Evolutionary conservation across 2,329 filamentous ascomycete species (phyloP), one percentile per base, ranked within the genome.

Genomic region (Calonectria pteridis): DNA sequence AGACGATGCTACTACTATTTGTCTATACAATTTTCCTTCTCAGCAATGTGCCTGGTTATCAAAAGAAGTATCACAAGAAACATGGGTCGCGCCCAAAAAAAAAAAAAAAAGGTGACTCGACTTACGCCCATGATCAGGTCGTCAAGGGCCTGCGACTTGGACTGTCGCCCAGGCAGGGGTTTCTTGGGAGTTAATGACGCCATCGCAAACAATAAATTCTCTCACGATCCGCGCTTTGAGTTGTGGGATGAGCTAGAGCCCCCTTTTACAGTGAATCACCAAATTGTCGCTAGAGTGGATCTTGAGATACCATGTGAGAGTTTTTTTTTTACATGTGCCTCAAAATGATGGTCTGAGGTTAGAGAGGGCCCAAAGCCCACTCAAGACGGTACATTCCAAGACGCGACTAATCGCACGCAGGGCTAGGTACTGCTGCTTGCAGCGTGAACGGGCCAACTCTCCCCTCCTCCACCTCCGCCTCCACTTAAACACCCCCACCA

Each of bases 1-100:
- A 98, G 20, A 96, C 93, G 78, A 98, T 98, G 81, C 94, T 97
- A 84, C 94, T 96, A 82, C 93, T 96, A 83, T 98, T 98, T 72
- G 95, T 98, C 91, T 94, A 40, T 29, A 40, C 29, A 18, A 28
- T 66, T 31, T 26, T 51, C 33, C n/a, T 40, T 40, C 23, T 72
- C 37, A 74, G 75, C 75, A 40, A 77, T 67, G 35, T 62, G 33
- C 23, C 33, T 55, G 13, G 18, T 14, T 23, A 67, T n/a, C 18
- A 37, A 29, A 55, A 35, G 43, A 31, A 35, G 18, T 23, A 35
- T 11, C 20, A 51, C 33, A 10, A 43, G 23, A 55, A 20, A 35
- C 28, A 28, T 40, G 35, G 33, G n/a, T 7, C 33, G n/a, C 55
- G 6, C 55, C 14, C 13, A 55, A 33, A 33, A 55, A 50, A 37